Evolutionary conservation across 2,329 filamentous ascomycete genomes (phyloP).

Genomic region (Diaporthe citri): DNA sequence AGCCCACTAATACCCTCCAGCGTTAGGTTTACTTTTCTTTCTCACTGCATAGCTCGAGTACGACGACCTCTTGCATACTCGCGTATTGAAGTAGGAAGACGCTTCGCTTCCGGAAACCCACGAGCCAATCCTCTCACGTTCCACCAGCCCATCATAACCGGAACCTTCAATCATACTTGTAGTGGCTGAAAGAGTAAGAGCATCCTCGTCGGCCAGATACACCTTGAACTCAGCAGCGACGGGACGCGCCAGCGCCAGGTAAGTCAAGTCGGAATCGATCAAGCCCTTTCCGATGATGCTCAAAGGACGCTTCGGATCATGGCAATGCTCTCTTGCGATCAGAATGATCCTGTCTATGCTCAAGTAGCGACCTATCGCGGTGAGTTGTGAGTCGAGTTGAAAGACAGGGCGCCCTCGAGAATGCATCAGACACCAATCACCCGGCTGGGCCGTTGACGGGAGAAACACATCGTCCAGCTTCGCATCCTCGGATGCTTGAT

Average conservation of each 20-base stretch:
- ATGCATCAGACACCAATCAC: constrained; percentile 2
- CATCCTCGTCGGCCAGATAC: background rate
- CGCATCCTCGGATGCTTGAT: background rate
- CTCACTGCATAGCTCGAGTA: background rate
- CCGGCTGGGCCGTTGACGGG: background rate
- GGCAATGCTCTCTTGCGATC: background rate
- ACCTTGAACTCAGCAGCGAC: background rate
- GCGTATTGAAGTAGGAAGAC: background rate
- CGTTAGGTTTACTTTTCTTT: no score
- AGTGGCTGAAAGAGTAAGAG: background rate
- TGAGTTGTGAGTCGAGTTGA: background rate
- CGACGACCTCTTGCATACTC: background rate
- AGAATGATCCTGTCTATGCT: background rate
- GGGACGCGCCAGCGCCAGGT: background rate
- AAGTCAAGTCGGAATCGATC: background rate
- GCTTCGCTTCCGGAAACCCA: background rate
- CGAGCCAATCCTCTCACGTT: no score
- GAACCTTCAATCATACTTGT: background rate
- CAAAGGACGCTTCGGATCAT: background rate
- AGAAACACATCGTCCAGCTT: background rate
- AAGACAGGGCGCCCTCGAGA: background rate
- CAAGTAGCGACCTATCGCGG: background rate
- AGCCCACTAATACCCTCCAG: no score
- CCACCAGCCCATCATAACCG: no score
- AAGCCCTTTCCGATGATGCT: background rate